These are phyloP conservation scores for Zygosaccharomyces kombuchaensis DNA, from an alignment of 805 yeast genomes.

Conservation along the genomic window DNA sequence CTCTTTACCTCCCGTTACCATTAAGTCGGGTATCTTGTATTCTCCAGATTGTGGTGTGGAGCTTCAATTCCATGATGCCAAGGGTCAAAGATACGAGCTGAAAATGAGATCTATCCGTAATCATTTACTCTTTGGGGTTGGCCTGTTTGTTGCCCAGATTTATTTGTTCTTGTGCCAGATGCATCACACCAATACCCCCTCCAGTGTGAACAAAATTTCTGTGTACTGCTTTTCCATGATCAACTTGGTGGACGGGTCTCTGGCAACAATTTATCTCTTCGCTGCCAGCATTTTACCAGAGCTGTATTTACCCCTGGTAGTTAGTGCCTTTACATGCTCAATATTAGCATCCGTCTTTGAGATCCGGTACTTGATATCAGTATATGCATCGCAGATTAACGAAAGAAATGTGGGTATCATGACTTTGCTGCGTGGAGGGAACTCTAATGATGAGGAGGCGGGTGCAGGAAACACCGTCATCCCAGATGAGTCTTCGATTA, in stretches of 20 bases:
- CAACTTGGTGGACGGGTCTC: slow-evolving; percentile 62
- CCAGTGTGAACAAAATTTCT: slow-evolving; percentile 69
- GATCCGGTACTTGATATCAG: slow-evolving; percentile 63
- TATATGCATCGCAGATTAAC: slow-evolving; percentile 66
- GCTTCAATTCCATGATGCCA: slow-evolving; percentile 36
- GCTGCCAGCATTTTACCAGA: slow-evolving; percentile 51
- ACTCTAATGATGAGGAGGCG: slow-evolving; percentile 20
- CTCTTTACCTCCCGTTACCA: slow-evolving; percentile 49
- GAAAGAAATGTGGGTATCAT: slow-evolving; percentile 64
- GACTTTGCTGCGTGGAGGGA: slow-evolving; percentile 57
- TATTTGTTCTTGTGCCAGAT: slow-evolving; percentile 62
- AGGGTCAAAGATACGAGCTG: slow-evolving; percentile 56
- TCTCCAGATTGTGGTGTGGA: slow-evolving; percentile 86
- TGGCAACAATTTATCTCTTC: slow-evolving; percentile 58
- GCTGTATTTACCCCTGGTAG: slow-evolving; percentile 61
- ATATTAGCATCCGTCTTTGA: slow-evolving; percentile 71
- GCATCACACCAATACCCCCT: slow-evolving; percentile 70
- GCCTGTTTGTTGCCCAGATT: slow-evolving; percentile 49
- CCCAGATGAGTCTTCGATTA: slow-evolving; percentile 51
- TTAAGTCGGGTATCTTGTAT: slow-evolving; percentile 59
- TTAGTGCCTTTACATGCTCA: slow-evolving; percentile 65
- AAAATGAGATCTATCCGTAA: slow-evolving; percentile 38
- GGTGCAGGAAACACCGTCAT: slow-evolving; percentile 27
- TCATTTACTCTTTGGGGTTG: slow-evolving; percentile 41
- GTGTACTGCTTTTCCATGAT: slow-evolving; percentile 63